Conservation (phyloP, 768 basidiomycete genomes). For the Boletus fagicola region DNA sequence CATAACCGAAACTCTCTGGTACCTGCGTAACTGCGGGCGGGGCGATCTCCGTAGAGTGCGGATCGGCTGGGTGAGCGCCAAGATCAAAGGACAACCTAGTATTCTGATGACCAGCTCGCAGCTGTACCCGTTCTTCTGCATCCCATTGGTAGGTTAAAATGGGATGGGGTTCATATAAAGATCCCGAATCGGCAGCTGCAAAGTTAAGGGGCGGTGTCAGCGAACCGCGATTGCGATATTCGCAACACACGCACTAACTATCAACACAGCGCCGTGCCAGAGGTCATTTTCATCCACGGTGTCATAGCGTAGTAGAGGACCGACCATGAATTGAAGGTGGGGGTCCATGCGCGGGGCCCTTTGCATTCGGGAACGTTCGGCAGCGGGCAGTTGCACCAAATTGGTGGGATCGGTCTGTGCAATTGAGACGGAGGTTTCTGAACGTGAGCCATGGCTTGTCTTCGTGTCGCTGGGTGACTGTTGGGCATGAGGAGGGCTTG, state of each 20-base stretch:
- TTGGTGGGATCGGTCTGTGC: constrained; percentile 26
- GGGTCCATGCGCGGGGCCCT: constrained; percentile 71
- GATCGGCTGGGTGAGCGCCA: constrained; percentile 74
- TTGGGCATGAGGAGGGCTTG: constrained; percentile 3
- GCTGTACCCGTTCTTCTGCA: constrained; percentile 40
- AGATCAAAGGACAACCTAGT: constrained; percentile 49
- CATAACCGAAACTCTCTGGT: constrained; percentile 6
- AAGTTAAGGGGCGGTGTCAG: neutral
- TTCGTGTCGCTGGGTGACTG: constrained; percentile 21
- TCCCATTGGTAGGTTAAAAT: constrained; percentile 73
- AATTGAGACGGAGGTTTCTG: constrained; percentile 4
- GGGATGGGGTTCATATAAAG: constrained; percentile 73
- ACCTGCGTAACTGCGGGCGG: constrained; percentile 6
- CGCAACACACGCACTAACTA: constrained; percentile 69
- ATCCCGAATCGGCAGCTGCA: constrained; percentile 74
- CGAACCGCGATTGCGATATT: neutral
- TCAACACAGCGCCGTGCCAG: constrained; percentile 86
- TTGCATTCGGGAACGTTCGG: constrained; percentile 62
- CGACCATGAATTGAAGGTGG: constrained; percentile 87
- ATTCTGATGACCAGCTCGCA: constrained; percentile 16
- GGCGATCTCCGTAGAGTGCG: constrained; percentile 49
- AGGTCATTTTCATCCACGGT: constrained; percentile 74
- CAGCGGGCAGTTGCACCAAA: constrained; percentile 53
- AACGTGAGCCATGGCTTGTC: constrained; percentile 29
- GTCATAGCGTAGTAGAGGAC: constrained; percentile 87